These are phyloP conservation scores for Backusella morwellensis DNA, from an alignment of 192 early-diverging fungal species.

Conservation along the genomic window DNA sequence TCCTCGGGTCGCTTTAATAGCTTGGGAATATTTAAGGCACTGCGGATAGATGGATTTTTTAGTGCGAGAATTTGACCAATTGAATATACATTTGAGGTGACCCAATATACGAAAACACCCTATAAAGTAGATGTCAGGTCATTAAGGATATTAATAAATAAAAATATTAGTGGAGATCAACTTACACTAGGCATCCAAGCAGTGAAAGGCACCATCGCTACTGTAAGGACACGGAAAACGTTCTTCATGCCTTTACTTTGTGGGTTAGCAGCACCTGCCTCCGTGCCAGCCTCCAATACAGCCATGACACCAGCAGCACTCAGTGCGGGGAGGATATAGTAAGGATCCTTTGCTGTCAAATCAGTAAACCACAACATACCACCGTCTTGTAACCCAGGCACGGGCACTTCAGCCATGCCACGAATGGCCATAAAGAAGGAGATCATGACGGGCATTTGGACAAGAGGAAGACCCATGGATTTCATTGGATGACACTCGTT, in stretches of 20 bases:
- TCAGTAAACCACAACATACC: slow-evolving; percentile 86
- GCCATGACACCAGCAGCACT: slow-evolving; percentile 68
- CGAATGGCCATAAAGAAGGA: slow-evolving; percentile 80
- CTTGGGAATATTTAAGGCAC: slow-evolving; percentile 57
- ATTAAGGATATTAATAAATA: neutral
- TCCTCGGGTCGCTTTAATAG: slow-evolving; percentile 40
- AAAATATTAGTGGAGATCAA: neutral
- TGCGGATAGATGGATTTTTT: slow-evolving; percentile 55
- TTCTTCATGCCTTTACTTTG: slow-evolving; percentile 42
- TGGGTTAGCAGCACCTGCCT: slow-evolving; percentile 38
- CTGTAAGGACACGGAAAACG: slow-evolving; percentile 43
- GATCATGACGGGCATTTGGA: slow-evolving; percentile 84
- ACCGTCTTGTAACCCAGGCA: slow-evolving; percentile 77
- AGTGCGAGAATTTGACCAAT: slow-evolving; percentile 68
- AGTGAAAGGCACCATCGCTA: slow-evolving; percentile 46
- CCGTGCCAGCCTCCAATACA: slow-evolving; percentile 61
- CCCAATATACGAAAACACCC: slow-evolving; percentile 85
- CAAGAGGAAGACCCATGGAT: slow-evolving; percentile 55
- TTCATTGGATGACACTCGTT: slow-evolving; percentile 64
- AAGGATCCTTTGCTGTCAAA: slow-evolving; percentile 78
- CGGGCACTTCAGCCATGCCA: slow-evolving; percentile 76
- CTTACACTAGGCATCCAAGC: slow-evolving; percentile 49
- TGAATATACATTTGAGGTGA: slow-evolving; percentile 72
- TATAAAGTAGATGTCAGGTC: slow-evolving; percentile 24
- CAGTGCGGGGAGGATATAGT: slow-evolving; percentile 76